Conservation (phyloP, 2,329 filamentous ascomycete species). For the Paraphoma sp. region DNA sequence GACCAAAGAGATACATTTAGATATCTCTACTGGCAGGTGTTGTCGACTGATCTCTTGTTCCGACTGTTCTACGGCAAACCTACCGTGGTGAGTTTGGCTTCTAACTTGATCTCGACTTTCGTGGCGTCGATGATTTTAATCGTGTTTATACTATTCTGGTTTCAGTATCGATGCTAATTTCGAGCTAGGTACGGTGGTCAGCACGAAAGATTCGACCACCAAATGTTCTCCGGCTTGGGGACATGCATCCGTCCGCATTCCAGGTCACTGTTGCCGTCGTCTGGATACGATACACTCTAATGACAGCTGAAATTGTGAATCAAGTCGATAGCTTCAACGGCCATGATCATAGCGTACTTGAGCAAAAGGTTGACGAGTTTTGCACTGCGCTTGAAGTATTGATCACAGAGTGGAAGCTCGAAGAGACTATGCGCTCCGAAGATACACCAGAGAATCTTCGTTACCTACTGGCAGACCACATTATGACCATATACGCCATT, state of each 20-base stretch:
- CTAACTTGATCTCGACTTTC: neutral
- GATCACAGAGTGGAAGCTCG: constrained; percentile 30
- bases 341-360: constrained; percentile 2
- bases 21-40: constrained; percentile 32
- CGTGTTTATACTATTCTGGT: too few relatives aligned
- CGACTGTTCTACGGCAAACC: constrained; percentile 38
- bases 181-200: constrained; percentile 19
- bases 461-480: constrained; percentile 30
- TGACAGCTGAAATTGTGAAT: constrained; percentile 26
- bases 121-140: neutral
- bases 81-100: constrained; percentile 13
- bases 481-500: constrained; percentile 29
- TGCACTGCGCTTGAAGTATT: constrained; percentile 25
- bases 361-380: constrained; percentile 21
- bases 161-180: neutral
- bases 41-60: constrained; percentile 33
- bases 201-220: constrained; percentile 16
- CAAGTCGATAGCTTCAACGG: constrained; percentile 18
- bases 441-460: constrained; percentile 9
- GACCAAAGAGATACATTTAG: constrained; percentile 16
- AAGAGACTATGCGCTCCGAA: constrained; percentile 10
- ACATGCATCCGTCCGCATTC: constrained; percentile 24
- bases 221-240: constrained; percentile 18
- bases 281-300: constrained; percentile 28
- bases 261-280: constrained; percentile 23